phyloP scores from a whole-genome alignment of 2,329 filamentous ascomycete genomes.

The Fusarium heterosporum region DNA sequence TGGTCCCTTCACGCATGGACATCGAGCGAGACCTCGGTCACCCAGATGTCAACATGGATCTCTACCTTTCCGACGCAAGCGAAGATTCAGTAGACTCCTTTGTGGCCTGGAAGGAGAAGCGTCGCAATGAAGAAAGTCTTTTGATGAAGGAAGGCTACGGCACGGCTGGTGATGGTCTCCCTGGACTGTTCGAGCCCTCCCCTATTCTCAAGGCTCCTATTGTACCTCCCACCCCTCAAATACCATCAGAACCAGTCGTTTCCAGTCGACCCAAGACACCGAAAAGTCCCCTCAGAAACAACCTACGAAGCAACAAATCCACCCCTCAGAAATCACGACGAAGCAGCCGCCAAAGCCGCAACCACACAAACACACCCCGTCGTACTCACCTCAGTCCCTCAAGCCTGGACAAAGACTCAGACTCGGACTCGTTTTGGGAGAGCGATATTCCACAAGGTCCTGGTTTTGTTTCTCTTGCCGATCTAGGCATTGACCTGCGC shows the following conservation, averaged over 20 bases:
- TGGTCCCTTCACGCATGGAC: conserved; percentile 23
- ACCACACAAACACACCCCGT: conserved; percentile 14
- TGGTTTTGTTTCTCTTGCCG: conserved; percentile 32
- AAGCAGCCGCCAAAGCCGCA: conserved; percentile 10
- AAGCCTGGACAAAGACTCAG: conserved; percentile 29
- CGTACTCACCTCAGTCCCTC: conserved; percentile 15
- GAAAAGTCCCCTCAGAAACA: conserved; percentile 20
- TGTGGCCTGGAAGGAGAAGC: conserved; percentile 30
- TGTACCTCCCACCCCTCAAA: conserved; percentile 11
- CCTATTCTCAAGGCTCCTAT: conserved; percentile 18
- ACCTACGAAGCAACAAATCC: conserved; percentile 25
- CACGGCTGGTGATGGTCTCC: conserved; percentile 40
- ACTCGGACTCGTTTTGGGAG: conserved; percentile 39
- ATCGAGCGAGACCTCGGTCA: conserved; percentile 15
- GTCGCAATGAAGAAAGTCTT: conserved; percentile 41
- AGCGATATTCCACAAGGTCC: conserved; percentile 23
- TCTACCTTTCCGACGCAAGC: conserved; percentile 41
- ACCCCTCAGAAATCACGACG: conserved; percentile 13
- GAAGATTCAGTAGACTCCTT: conserved; percentile 49
- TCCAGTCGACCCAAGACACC: conserved; percentile 18
- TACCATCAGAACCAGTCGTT: background rate
- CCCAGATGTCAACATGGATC: conserved; percentile 2
- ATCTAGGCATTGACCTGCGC: conserved; percentile 32
- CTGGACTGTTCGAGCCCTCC: conserved; percentile 46
- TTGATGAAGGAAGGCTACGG: conserved; percentile 48